Percentiles rank a stretch among this genome's conserved stretches.
These are phyloP conservation scores for Pugionium dolabratum DNA, from an alignment of 345 rosid species.

Conservation along the genomic window DNA sequence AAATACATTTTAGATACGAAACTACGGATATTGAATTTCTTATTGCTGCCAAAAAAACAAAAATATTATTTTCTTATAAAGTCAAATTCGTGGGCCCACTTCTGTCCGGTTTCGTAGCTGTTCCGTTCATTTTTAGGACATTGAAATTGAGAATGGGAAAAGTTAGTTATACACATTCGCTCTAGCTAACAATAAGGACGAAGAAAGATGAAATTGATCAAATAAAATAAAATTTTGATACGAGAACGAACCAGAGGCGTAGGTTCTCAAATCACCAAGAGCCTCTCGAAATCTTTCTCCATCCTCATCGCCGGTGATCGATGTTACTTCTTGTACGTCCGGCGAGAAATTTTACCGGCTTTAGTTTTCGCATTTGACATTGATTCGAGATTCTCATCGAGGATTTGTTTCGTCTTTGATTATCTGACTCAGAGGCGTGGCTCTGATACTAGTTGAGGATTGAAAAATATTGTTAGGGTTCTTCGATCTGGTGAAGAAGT, in stretches of 20 bases:
- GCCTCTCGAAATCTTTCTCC: constrained; percentile 18
- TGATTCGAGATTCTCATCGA: neutral
- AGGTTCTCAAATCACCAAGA: constrained; percentile 34
- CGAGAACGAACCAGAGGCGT: constrained; percentile 29
- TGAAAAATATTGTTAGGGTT: constrained; percentile 17
- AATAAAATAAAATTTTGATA: neutral
- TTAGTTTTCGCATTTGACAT: constrained; percentile 2
- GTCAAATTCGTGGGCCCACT: too few species aligned
- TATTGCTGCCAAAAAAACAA: too few species aligned
- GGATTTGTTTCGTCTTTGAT: constrained; percentile 8
- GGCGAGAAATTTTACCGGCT: constrained; percentile 10
- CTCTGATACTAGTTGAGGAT: neutral
- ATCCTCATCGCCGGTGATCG: constrained; percentile 31
- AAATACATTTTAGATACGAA: too few species aligned
- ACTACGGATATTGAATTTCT: too few species aligned
- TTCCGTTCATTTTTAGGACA: too few species aligned
- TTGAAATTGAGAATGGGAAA: too few species aligned
- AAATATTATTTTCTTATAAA: too few species aligned
- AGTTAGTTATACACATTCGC: too few species aligned
- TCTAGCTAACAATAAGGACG: too few species aligned
- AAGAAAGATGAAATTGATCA: neutral
- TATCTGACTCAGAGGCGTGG: constrained; percentile 4
- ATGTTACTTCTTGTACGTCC: constrained; percentile 12
- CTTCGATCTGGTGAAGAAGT: neutral
- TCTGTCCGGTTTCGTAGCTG: too few species aligned